Percentiles rank a stretch among this genome's conserved stretches.
Conservation (phyloP, 2,329 filamentous ascomycete genomes). For the Aspergillus amoenus region DNA sequence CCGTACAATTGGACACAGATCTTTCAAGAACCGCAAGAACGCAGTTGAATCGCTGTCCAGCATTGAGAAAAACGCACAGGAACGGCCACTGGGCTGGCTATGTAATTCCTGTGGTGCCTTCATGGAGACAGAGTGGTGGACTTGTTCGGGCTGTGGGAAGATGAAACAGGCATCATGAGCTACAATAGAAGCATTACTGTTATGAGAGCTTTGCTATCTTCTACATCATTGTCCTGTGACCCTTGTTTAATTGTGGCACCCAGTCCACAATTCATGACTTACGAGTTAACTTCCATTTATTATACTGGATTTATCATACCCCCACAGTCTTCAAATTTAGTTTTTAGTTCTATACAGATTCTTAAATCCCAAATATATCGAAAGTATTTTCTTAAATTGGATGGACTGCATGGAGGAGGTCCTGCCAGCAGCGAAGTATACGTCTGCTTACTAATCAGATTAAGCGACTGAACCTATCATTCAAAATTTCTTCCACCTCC, state of each 20-base stretch:
- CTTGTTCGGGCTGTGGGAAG: slow-evolving; percentile 58
- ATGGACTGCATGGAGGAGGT: background rate
- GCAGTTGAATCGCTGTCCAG: slow-evolving; percentile 39
- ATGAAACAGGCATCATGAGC: slow-evolving; percentile 56
- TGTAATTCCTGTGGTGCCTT: slow-evolving; percentile 60
- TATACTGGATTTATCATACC: background rate
- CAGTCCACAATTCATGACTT: background rate
- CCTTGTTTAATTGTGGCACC: background rate
- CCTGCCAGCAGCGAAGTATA: background rate
- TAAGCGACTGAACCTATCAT: slow-evolving; percentile 2
- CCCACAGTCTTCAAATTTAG: background rate
- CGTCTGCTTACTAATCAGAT: background rate
- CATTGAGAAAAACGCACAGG: slow-evolving; percentile 43
- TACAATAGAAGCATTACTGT: background rate
- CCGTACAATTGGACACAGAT: slow-evolving; percentile 14
- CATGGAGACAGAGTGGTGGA: slow-evolving; percentile 67
- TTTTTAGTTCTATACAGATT: background rate
- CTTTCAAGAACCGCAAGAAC: slow-evolving; percentile 30
- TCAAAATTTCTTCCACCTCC: background rate
- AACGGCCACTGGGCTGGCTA: slow-evolving; percentile 57
- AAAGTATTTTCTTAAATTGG: background rate
- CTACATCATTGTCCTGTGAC: background rate
- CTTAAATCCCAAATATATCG: background rate
- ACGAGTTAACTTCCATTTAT: background rate
- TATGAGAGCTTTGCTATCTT: background rate